Conservation (phyloP, 2,329 filamentous ascomycete species). For the Aureobasidium sp. region DNA sequence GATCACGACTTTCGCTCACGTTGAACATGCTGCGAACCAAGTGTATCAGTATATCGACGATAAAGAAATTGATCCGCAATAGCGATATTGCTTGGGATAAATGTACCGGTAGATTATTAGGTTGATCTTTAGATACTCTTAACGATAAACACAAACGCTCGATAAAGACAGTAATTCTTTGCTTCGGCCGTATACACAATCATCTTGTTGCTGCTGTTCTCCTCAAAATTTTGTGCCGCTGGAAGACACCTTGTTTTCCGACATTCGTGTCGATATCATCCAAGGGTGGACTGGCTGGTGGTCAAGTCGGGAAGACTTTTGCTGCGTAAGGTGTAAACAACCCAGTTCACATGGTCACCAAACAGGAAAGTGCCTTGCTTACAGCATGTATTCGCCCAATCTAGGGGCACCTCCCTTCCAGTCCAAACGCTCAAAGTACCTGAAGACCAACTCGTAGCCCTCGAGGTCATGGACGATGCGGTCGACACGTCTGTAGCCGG, state of each 20-base stretch:
- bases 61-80: neutral
- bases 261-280: neutral
- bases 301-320: constrained; percentile 8
- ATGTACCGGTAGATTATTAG: neutral
- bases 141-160: constrained; percentile 3
- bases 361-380: neutral
- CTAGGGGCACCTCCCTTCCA: constrained; percentile 61
- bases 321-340: constrained; percentile 8
- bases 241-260: neutral
- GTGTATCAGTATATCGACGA: neutral
- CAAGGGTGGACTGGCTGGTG: constrained; percentile 9
- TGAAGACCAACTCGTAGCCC: constrained; percentile 92
- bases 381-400: constrained; percentile 45
- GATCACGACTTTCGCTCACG: neutral
- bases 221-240: too few species aligned
- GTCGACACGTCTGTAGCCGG: constrained; percentile 83
- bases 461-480: constrained; percentile 96
- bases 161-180: constrained; percentile 1
- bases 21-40: neutral
- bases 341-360: neutral
- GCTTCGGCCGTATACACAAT: neutral
- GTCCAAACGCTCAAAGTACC: constrained; percentile 88
- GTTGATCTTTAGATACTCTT: constrained; percentile 1
- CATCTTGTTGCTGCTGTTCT: neutral
- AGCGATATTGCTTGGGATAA: neutral